Evolutionary conservation across 768 basidiomycete genomes (phyloP).

Genomic region (Boletus rubropictus): DNA sequence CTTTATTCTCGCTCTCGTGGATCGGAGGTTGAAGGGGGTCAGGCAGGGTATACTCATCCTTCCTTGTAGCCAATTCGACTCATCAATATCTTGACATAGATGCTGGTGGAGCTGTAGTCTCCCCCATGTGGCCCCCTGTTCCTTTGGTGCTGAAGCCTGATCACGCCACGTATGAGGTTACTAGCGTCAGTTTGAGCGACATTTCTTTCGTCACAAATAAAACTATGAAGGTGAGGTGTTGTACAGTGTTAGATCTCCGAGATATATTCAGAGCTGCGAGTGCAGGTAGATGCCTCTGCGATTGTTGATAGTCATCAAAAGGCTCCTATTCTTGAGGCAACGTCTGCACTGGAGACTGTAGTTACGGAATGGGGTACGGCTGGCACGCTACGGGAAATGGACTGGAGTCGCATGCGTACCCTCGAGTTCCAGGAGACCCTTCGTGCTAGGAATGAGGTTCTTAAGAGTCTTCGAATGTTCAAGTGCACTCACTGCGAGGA

Average conservation of each 20-base stretch:
- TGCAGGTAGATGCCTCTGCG: conserved; percentile 62
- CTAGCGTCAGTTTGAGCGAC: conserved; percentile 60
- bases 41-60: conserved; percentile 40
- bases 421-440: conserved; percentile 89
- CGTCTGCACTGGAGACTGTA: conserved; percentile 43
- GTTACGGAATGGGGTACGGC: conserved; percentile 52
- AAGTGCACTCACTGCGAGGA: conserved; percentile 56
- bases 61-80: background rate
- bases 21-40: conserved; percentile 51
- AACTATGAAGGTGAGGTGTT: conserved; percentile 75
- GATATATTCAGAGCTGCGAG: background rate
- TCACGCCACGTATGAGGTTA: conserved; percentile 61
- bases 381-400: conserved; percentile 60
- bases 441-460: conserved; percentile 48
- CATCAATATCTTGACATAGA: conserved; percentile 38
- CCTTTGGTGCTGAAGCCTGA: conserved; percentile 43
- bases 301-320: conserved; percentile 66
- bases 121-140: conserved; percentile 75
- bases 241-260: background rate
- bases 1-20: conserved; percentile 67
- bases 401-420: conserved; percentile 78
- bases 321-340: conserved; percentile 52
- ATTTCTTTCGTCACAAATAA: conserved; percentile 70
- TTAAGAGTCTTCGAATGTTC: conserved; percentile 37
- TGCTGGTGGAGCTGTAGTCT: conserved; percentile 46